Evolutionary conservation across 2,329 filamentous ascomycete genomes (phyloP), one percentile per base, ranked within the genome.

Genomic region (Whalleya microplaca): DNA sequence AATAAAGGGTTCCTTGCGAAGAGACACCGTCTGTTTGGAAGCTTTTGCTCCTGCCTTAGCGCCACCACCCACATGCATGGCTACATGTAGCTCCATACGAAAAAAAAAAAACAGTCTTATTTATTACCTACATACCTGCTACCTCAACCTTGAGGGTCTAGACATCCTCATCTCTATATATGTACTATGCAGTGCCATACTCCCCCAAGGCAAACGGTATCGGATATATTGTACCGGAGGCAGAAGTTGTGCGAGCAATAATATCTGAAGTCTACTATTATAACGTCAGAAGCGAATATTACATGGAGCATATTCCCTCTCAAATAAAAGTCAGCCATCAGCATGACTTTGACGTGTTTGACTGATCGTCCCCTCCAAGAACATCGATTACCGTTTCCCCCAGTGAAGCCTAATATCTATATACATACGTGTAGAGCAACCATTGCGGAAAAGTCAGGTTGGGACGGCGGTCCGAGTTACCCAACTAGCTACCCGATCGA

Each of bases 31-130:
- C 55, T 46, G 49, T 55, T 54, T 61, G 58, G 53, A 59, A 55
- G 41, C 47, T 53, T 43, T 57, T 58, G 20, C 61, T 62, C 61
- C 56, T 63, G 61, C 61, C 58, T 59, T 61, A 66, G 60, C 60
- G 60, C 55, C 58, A 10, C 58, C 56, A 62, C 59, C 51, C 59
- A 56, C 53, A 59, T 59, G 9, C 6, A 37, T 3, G 14, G 32
- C 10, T 37, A 37, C 5, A 14, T 27, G 32, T 37, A 37, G 32
- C 32, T 37, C 10, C 32, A 37, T 37, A 37, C 9, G 10, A 6
- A 29, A 5, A 29, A 29, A 29, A 29, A 16, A 37, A 14, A 37
- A 37, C 9, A 4, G 23, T 27, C 23, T n/a, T 27, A 37, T 7
- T 12, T 37, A 37, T 37, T 37, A n/a, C n/a, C n/a, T n/a, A n/a